A percentile compares a stretch with the other conserved stretches of the same genome.
These are phyloP conservation scores for Exophiala calicioides DNA, from an alignment of 2,329 filamentous ascomycete species.

Conservation along the genomic window DNA sequence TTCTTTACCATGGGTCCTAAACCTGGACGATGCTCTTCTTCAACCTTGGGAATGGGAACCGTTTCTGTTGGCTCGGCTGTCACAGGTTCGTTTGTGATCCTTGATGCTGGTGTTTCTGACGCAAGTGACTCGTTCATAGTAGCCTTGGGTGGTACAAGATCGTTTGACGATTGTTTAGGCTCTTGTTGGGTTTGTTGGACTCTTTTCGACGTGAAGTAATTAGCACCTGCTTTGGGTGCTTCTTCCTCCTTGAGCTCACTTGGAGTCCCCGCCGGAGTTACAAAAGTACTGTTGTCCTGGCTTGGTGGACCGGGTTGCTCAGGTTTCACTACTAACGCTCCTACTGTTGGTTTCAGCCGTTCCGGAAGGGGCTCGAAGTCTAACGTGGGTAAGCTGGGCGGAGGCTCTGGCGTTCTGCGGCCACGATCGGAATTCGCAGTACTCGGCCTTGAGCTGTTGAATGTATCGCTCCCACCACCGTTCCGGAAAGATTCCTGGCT, in stretches of 20 bases:
- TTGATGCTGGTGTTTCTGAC: conserved; percentile 7
- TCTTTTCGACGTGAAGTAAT: conserved; percentile 18
- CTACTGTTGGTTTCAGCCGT: conserved; percentile 11
- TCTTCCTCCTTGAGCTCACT: conserved; percentile 36
- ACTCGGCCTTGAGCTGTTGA: conserved; percentile 18
- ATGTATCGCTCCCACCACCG: conserved; percentile 5
- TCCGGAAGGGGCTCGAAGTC: conserved; percentile 20
- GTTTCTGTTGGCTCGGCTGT: conserved; percentile 33
- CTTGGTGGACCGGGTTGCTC: conserved; percentile 34
- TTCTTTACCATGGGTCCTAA: conserved; percentile 88
- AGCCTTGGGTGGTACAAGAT: conserved; percentile 4
- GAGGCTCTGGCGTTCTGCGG: conserved; percentile 16
- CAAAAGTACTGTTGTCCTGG: conserved; percentile 36
- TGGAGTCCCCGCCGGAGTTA: conserved; percentile 40
- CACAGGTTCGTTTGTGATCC: conserved; percentile 17
- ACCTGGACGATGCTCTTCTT: conserved; percentile 66
- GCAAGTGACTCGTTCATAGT: conserved; percentile 6
- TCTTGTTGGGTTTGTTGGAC: conserved; percentile 3
- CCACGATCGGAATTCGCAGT: conserved; percentile 19
- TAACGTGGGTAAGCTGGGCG: conserved; percentile 16
- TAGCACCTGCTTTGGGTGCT: conserved; percentile 7
- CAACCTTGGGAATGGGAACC: conserved; percentile 51
- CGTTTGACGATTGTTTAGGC: conserved; percentile 7
- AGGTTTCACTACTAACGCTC: conserved; percentile 30
- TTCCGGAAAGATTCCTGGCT: conserved; percentile 17